Percentiles rank a stretch among this genome's conserved stretches.
These are phyloP conservation scores for Aspergillus uvarum DNA, from an alignment of 2,329 filamentous ascomycete species.

Conservation along the genomic window DNA sequence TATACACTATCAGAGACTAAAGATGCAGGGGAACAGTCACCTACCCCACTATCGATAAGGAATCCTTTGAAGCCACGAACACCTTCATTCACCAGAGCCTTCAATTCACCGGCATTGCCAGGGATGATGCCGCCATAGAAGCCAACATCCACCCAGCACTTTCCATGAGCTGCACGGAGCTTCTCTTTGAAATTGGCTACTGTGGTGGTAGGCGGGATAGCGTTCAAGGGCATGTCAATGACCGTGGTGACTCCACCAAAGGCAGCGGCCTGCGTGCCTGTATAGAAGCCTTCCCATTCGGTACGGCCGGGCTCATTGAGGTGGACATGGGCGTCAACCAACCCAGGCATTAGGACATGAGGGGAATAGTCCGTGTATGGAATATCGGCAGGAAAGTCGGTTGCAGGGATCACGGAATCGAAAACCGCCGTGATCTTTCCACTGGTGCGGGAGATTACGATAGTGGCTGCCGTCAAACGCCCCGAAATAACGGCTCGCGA, in stretches of 20 bases:
- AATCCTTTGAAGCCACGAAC: constrained; percentile 98
- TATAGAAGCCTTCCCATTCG: constrained; percentile 98
- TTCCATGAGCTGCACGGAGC: constrained; percentile 74
- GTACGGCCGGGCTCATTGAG: constrained; percentile 95
- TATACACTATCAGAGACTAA: neutral
- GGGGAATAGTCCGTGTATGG: constrained; percentile 83
- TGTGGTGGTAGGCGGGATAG: constrained; percentile 93
- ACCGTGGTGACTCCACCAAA: constrained; percentile 96
- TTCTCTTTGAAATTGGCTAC: constrained; percentile 80
- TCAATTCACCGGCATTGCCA: constrained; percentile 77
- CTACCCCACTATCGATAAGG: constrained; percentile 90
- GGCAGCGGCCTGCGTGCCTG: constrained; percentile 87
- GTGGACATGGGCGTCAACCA: constrained; percentile 97
- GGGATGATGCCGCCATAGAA: constrained; percentile 96
- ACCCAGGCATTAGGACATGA: constrained; percentile 78
- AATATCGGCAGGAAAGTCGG: constrained; percentile 69
- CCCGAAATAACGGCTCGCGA: constrained; percentile 78
- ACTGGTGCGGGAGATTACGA: constrained; percentile 72
- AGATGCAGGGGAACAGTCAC: constrained; percentile 36
- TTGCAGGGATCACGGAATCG: constrained; percentile 69
- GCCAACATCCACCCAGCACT: constrained; percentile 98
- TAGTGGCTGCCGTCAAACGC: constrained; percentile 75
- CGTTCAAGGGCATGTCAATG: constrained; percentile 96
- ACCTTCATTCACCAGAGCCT: constrained; percentile 76
- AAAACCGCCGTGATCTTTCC: constrained; percentile 82